Percentiles rank a stretch among this genome's conserved stretches.
Conservation (phyloP, 257 asterid genomes). For the Leonotis leonurus region DNA sequence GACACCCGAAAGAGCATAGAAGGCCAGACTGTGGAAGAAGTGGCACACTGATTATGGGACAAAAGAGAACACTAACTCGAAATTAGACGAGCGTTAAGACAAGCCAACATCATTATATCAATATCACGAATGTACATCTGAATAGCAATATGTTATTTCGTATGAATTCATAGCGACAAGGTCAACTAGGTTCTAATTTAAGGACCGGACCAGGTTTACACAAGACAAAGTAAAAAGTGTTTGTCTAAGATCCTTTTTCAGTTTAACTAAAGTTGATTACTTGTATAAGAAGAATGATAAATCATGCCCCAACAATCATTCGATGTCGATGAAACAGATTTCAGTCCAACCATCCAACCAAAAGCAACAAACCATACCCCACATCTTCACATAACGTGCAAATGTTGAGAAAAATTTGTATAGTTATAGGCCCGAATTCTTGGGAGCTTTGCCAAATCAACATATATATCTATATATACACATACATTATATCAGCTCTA, state of each 20-base stretch:
- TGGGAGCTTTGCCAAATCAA: not conserved
- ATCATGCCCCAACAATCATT: not conserved
- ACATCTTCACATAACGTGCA: not conserved
- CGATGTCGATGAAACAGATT: not conserved
- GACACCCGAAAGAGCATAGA: no score
- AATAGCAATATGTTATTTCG: no score
- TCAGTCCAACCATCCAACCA: not conserved
- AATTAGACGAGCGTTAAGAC: no score
- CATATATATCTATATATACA: not conserved
- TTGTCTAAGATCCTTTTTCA: not conserved
- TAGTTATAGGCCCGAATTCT: not conserved
- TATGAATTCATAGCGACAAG: not conserved
- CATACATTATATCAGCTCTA: conserved; percentile 53
- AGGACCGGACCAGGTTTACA: not conserved
- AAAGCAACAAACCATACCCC: conserved; percentile 6
- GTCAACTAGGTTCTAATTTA: not conserved
- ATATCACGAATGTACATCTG: no score
- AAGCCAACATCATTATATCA: no score
- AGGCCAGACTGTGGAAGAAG: no score
- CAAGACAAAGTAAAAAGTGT: not conserved
- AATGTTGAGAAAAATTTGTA: not conserved
- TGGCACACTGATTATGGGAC: no score
- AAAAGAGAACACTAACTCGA: no score
- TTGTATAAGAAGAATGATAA: not conserved
- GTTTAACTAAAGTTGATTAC: not conserved